Base-by-base conservation (phyloP, 2,329 filamentous ascomycete species). In the Claviceps paspali region DNA sequence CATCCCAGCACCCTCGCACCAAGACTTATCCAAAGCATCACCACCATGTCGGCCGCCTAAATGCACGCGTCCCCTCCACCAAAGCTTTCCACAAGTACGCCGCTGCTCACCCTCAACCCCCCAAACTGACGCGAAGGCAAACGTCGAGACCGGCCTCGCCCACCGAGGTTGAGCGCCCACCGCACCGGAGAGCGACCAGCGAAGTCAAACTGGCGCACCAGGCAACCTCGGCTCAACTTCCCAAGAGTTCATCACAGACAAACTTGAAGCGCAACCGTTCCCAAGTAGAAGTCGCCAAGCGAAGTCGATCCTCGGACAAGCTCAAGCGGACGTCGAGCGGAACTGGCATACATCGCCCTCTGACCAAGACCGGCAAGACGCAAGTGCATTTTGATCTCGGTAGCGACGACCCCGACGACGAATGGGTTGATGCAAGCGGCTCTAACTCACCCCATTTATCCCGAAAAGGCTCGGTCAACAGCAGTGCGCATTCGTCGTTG, bases 371-470 rank as follows among this genome's bases (percentile, higher is more conserved):
- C 22, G 45, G 45, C 46, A 72, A 68, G 50, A 54, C 55, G 19
- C 67, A 70, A 43, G 75, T 79, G 23, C 74, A 76, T 49, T 79
- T 79, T 47, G 73, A 77, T 47, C 62, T 79, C 38, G 75, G 74
- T 36, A 67, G 60, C 46, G 59, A 62, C 45, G 62, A 59, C 31
- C 55, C 53, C 8, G 55, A 55, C 29, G 72, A 75, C 62, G 74
- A 74, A 59, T 79, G 76, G 76, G 71, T 79, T 29, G 76, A 80
- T 55, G 73, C 74, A 41, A 78, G 73, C 54, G 66, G 64, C 33
- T 76, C 71, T 39, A 74, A 73, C 36, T 77, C 73, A 9, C 74
- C 74, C 4, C 68, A 73, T 43, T 56, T 60, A 32, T 62, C 59
- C 36, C 55, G 59, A 39, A 61, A 62, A 44, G 55, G 64, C 19